Percentiles rank a stretch among this genome's conserved stretches.
phyloP scores from a whole-genome alignment of 371 early-diverging fungal genomes.

The Mucor mucedo region DNA sequence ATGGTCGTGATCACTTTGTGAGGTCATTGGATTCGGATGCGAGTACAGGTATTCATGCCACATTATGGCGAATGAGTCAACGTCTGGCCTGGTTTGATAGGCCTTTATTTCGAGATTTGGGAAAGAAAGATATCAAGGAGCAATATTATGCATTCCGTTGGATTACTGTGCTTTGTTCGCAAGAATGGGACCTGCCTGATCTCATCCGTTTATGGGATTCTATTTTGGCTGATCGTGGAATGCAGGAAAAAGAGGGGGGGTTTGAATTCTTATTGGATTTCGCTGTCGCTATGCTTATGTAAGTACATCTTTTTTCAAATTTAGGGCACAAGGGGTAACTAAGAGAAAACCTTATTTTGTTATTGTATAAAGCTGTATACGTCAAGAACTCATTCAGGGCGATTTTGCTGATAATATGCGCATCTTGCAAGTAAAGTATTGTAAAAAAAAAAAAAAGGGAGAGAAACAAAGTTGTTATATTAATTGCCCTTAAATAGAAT shows the following conservation, averaged over 20 bases:
- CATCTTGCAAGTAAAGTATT: constrained; percentile 57
- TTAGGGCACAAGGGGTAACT: background rate
- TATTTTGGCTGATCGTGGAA: constrained; percentile 69
- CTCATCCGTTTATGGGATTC: constrained; percentile 88
- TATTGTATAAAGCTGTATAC: constrained; percentile 50
- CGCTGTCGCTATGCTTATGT: constrained; percentile 79
- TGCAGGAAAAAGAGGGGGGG: constrained; percentile 40
- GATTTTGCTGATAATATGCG: constrained; percentile 72
- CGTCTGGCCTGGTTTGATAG: constrained; percentile 63
- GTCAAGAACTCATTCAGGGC: constrained; percentile 60
- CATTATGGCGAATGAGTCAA: constrained; percentile 64
- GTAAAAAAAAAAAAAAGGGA: background rate
- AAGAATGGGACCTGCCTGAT: constrained; percentile 85
- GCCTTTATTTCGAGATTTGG: constrained; percentile 67
- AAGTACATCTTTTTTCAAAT: constrained; percentile 30
- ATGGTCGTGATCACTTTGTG: constrained; percentile 83
- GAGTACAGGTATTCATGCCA: constrained; percentile 66
- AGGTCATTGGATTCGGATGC: constrained; percentile 67
- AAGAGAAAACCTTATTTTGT: background rate
- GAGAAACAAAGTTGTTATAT: background rate
- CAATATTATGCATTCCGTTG: constrained; percentile 87
- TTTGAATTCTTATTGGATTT: constrained; percentile 82
- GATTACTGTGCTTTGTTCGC: constrained; percentile 83
- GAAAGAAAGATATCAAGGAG: constrained; percentile 73
- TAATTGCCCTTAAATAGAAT: constrained; percentile 34